phyloP scores from a whole-genome alignment of 352 stramenopile species.

The Plasmopara muralis region DNA sequence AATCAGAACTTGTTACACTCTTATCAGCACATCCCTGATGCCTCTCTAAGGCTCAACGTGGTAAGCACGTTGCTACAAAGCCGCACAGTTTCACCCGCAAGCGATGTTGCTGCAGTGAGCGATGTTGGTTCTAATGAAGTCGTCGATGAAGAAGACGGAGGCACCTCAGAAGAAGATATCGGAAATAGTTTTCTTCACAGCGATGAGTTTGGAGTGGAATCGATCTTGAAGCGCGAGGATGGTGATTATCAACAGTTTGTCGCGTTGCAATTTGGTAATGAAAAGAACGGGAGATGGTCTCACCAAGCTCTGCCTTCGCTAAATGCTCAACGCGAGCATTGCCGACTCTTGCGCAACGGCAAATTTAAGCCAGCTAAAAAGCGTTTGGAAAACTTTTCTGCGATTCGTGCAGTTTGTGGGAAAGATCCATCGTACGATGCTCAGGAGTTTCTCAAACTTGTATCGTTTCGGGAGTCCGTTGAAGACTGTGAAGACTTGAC shows the following conservation, averaged over 20 bases:
- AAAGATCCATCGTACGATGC: conserved; percentile 3
- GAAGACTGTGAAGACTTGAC: conserved; percentile 16
- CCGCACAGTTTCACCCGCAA: background rate
- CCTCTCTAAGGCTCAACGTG: background rate
- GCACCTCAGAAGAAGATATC: no score
- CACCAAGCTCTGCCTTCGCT: conserved; percentile 33
- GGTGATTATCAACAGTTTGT: conserved; percentile 37
- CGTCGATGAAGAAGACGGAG: no score
- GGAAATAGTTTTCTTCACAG: background rate
- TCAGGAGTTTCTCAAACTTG: conserved; percentile 24
- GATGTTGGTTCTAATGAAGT: background rate
- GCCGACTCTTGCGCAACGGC: conserved; percentile 2
- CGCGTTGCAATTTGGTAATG: conserved; percentile 15
- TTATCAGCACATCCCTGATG: background rate
- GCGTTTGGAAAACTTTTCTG: background rate
- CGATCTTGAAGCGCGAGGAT: conserved; percentile 1
- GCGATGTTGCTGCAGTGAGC: background rate
- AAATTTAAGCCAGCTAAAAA: background rate
- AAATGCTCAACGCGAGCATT: conserved; percentile 31
- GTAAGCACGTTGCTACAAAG: background rate
- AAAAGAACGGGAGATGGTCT: conserved; percentile 26
- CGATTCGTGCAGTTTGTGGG: conserved; percentile 1
- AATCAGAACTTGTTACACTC: background rate
- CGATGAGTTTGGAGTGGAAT: background rate
- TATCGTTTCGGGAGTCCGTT: conserved; percentile 15